Conservation (phyloP, 2,329 filamentous ascomycete species). For the Arthrinium puccinioides region DNA sequence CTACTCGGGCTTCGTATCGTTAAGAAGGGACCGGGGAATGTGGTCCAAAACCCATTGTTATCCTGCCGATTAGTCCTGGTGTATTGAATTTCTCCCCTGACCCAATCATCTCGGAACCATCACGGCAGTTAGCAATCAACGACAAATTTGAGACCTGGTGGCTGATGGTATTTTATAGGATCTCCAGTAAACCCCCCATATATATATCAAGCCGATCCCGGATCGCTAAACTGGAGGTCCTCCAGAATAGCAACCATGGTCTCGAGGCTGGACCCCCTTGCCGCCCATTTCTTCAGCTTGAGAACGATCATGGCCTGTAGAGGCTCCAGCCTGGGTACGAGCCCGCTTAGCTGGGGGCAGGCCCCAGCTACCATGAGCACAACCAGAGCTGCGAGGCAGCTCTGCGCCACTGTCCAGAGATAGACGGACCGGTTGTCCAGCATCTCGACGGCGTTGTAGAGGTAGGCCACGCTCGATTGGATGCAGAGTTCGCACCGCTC, state of each 20-base stretch:
- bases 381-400: constrained; percentile 25
- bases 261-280: constrained; percentile 4
- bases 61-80: too few species aligned
- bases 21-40: too few species aligned
- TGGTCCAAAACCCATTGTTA: too few species aligned
- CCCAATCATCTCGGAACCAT: too few species aligned
- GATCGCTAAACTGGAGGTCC: constrained; percentile 1
- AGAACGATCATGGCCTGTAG: neutral
- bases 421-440: constrained; percentile 28
- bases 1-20: too few species aligned
- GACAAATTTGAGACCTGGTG: too few species aligned
- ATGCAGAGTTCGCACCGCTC: constrained; percentile 27
- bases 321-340: constrained; percentile 2
- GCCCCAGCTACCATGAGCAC: constrained; percentile 22
- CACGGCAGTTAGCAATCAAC: too few species aligned
- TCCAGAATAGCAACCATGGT: constrained; percentile 6
- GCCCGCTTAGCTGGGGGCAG: constrained; percentile 2
- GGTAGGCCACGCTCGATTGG: constrained; percentile 26
- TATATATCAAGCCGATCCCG: too few species aligned
- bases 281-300: constrained; percentile 3
- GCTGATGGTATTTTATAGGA: too few species aligned
- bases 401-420: constrained; percentile 28
- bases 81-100: too few species aligned
- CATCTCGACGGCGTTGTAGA: constrained; percentile 26
- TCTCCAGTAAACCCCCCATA: too few species aligned